phyloP scores from a whole-genome alignment of 768 basidiomycete genomes.

The Pleurotus djamor region DNA sequence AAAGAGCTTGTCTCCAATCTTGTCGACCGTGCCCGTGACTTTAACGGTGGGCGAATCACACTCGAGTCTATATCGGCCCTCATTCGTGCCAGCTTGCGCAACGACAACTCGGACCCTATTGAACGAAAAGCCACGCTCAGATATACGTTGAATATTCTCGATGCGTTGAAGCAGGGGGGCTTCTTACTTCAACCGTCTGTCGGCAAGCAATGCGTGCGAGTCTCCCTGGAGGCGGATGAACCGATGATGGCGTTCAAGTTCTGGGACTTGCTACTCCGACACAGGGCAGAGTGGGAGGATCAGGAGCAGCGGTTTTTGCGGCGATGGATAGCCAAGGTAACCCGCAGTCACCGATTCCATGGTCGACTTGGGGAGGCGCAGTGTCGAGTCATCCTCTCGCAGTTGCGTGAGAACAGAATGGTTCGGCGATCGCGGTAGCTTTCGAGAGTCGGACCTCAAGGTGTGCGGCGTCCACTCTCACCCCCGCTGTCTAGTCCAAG shows the following conservation, averaged over 20 bases:
- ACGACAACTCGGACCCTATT: conserved; percentile 17
- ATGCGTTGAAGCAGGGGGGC: conserved; percentile 28
- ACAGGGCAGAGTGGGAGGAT: conserved; percentile 47
- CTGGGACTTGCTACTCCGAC: conserved; percentile 49
- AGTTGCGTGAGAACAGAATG: conserved; percentile 20
- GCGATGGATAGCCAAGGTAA: conserved; percentile 29
- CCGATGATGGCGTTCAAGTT: conserved; percentile 56
- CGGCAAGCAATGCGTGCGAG: conserved; percentile 48
- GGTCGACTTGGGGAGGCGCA: conserved; percentile 13
- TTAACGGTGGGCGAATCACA: conserved; percentile 33
- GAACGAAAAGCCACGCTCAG: conserved; percentile 31
- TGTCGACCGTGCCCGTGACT: conserved; percentile 32
- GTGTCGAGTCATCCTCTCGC: conserved; percentile 24
- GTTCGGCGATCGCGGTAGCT: conserved; percentile 6
- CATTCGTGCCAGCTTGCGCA: conserved; percentile 37
- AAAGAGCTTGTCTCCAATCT: conserved; percentile 39
- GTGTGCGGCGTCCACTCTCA: not conserved
- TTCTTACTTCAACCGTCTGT: conserved; percentile 40
- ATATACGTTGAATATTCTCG: conserved; percentile 40
- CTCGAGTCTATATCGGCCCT: conserved; percentile 48
- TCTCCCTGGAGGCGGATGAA: conserved; percentile 47
- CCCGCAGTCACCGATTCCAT: conserved; percentile 19
- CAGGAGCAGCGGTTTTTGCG: conserved; percentile 41
- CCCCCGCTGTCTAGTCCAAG: not conserved
- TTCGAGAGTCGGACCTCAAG: conserved; percentile 1